phyloP scores from a whole-genome alignment of 495 filamentous ascomycete species.

The Hypoxylon subgilvum region DNA sequence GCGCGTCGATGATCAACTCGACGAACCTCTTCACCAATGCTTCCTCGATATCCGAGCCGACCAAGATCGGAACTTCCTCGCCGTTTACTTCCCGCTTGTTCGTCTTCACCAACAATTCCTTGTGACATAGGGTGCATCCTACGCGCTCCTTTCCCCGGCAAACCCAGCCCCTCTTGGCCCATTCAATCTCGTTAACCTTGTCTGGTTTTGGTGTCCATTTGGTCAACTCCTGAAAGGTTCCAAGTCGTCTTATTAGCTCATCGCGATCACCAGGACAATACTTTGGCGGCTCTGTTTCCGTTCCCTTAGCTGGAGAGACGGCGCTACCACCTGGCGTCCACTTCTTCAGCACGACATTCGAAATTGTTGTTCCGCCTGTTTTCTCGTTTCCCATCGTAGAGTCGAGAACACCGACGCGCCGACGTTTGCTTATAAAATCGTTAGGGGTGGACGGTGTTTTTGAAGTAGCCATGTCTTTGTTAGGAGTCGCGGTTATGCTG shows the following conservation, averaged over 20 bases:
- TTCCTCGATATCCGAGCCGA: slow-evolving; percentile 61
- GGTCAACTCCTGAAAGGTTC: slow-evolving; percentile 87
- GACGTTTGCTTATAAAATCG: slow-evolving; percentile 54
- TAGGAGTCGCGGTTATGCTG: slow-evolving; percentile 31
- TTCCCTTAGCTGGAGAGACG: slow-evolving; percentile 19
- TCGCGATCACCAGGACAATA: slow-evolving; percentile 87
- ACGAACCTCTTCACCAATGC: slow-evolving; percentile 79
- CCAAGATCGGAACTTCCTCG: slow-evolving; percentile 61
- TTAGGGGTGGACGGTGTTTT: slow-evolving; percentile 23
- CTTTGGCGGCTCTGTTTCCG: slow-evolving; percentile 51
- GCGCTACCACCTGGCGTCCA: slow-evolving; percentile 35
- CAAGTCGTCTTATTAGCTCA: slow-evolving; percentile 79
- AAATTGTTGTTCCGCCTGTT: slow-evolving; percentile 41
- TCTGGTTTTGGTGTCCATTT: slow-evolving; percentile 86
- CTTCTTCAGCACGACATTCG: slow-evolving; percentile 52
- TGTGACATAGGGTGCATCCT: slow-evolving; percentile 79
- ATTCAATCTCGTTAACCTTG: slow-evolving; percentile 84
- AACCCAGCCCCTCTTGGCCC: slow-evolving; percentile 93
- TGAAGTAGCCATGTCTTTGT: slow-evolving; percentile 26
- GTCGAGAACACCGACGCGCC: slow-evolving; percentile 47
- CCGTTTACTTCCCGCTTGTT: slow-evolving; percentile 71
- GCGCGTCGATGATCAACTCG: slow-evolving; percentile 72
- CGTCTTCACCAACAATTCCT: slow-evolving; percentile 80
- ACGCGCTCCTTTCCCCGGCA: slow-evolving; percentile 84
- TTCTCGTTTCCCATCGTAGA: slow-evolving; percentile 31